Conservation (phyloP, 2,329 filamentous ascomycete genomes). For the Stagonosporopsis tanaceti region DNA sequence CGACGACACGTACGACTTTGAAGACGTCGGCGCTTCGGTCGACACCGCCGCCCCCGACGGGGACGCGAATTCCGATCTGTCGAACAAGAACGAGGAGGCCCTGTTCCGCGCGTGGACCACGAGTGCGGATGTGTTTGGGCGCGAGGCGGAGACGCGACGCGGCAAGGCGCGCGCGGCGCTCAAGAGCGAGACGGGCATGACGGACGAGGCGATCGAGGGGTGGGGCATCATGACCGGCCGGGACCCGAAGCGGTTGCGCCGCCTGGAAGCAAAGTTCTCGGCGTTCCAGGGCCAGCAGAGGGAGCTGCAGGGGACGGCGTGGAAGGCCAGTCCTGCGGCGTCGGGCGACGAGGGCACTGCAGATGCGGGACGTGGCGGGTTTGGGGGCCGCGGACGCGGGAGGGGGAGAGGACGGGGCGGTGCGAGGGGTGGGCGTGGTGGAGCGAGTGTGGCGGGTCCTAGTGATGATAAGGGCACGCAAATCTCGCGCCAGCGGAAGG, state of each 20-base stretch:
- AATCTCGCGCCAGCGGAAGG: constrained; percentile 75
- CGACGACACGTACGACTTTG: constrained; percentile 94
- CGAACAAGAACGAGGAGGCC: constrained; percentile 69
- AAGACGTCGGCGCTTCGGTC: constrained; percentile 88
- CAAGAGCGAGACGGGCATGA: constrained; percentile 82
- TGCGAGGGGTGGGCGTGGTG: constrained; percentile 36
- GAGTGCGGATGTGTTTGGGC: constrained; percentile 70
- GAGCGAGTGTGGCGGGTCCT: constrained; percentile 68
- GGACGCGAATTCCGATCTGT: constrained; percentile 64
- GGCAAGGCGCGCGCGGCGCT: constrained; percentile 69
- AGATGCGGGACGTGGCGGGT: constrained; percentile 55
- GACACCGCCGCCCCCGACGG: constrained; percentile 65
- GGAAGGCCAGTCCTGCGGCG: constrained; percentile 58
- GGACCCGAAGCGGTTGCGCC: constrained; percentile 72
- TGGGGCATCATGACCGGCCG: constrained; percentile 88
- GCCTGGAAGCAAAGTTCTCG: constrained; percentile 74
- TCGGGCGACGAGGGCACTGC: constrained; percentile 62
- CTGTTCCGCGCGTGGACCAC: constrained; percentile 77
- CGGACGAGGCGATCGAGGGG: constrained; percentile 91
- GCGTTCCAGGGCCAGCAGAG: constrained; percentile 72
- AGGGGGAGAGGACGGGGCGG: constrained; percentile 45
- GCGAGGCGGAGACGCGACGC: constrained; percentile 75
- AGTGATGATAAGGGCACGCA: constrained; percentile 76
- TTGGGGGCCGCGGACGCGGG: constrained; percentile 45
- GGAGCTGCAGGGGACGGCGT: constrained; percentile 71